A percentile compares a stretch with the other conserved stretches of the same genome.
phyloP scores from a whole-genome alignment of 495 filamentous ascomycete species.

The Hypoxylon perforatum region DNA sequence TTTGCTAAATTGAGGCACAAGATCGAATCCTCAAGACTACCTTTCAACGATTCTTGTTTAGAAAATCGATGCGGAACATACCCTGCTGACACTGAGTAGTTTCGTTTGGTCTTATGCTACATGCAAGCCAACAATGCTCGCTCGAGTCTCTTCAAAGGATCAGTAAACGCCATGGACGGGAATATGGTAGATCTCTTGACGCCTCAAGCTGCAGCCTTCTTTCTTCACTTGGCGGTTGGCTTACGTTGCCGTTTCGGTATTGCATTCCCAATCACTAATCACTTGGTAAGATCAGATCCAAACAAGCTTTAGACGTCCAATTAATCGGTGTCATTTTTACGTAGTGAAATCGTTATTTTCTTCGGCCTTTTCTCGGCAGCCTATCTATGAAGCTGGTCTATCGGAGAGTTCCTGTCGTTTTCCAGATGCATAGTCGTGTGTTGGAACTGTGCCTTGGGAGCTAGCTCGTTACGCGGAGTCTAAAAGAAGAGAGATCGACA shows the following conservation, averaged over 20 bases:
- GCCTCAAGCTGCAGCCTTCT: conserved; percentile 5
- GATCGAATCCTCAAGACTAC: no score
- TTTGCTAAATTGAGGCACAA: background rate
- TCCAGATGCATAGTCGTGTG: no score
- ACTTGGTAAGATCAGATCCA: conserved; percentile 14
- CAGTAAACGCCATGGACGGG: background rate
- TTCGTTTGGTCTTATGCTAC: background rate
- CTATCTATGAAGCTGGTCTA: background rate
- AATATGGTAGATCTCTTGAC: background rate
- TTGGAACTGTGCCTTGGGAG: background rate
- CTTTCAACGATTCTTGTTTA: no score
- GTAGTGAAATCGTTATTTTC: background rate
- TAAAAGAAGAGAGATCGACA: conserved; percentile 28
- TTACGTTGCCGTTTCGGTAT: conserved; percentile 12
- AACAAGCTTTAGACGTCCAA: conserved; percentile 1
- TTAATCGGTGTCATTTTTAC: background rate
- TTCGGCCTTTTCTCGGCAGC: background rate
- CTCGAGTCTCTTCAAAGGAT: background rate
- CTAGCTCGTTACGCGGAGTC: background rate
- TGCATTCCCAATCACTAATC: conserved; percentile 14
- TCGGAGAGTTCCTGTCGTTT: no score
- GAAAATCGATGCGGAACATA: no score
- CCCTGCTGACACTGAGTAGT: background rate
- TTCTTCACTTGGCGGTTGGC: background rate
- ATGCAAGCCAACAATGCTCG: background rate